Conservation (phyloP, 495 filamentous ascomycete genomes). For the Tuber calosporum region DNA sequence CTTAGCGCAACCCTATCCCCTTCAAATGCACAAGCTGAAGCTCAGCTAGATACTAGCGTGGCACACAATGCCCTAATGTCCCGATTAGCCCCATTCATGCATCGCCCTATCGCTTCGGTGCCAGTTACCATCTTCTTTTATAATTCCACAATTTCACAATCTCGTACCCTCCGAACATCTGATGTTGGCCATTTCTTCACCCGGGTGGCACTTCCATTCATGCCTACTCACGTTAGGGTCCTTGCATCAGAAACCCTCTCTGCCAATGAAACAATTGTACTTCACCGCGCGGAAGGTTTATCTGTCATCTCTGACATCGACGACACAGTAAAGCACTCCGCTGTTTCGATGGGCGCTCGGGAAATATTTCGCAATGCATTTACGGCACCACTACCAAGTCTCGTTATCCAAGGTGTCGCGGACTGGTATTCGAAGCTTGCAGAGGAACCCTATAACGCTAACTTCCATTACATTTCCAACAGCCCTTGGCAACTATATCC, state of each 20-base stretch:
- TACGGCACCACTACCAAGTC: constrained; percentile 69
- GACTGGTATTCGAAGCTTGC: constrained; percentile 78
- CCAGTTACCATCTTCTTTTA: constrained; percentile 91
- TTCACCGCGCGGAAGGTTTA: constrained; percentile 64
- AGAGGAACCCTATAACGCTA: constrained; percentile 34
- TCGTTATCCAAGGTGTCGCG: constrained; percentile 75
- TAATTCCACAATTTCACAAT: constrained; percentile 56
- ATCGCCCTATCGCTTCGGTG: constrained; percentile 62
- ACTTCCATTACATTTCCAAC: constrained; percentile 61
- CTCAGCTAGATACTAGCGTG: constrained; percentile 61
- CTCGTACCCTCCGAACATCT: constrained; percentile 70
- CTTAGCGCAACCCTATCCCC: constrained; percentile 41
- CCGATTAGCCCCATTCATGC: constrained; percentile 78
- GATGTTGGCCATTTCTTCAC: constrained; percentile 78
- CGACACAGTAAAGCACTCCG: constrained; percentile 95
- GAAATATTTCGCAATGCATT: constrained; percentile 97
- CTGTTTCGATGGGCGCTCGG: constrained; percentile 71
- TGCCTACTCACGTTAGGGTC: constrained; percentile 81
- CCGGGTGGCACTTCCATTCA: constrained; percentile 72
- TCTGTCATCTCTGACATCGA: constrained; percentile 97
- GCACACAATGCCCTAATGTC: constrained; percentile 84
- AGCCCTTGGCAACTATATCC: constrained; percentile 86
- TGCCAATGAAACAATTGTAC: constrained; percentile 65
- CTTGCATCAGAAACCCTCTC: constrained; percentile 81
- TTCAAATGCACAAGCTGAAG: constrained; percentile 49